Evolutionary conservation across 345 rosid species (phyloP).

Genomic region (Corymbia maculata): DNA sequence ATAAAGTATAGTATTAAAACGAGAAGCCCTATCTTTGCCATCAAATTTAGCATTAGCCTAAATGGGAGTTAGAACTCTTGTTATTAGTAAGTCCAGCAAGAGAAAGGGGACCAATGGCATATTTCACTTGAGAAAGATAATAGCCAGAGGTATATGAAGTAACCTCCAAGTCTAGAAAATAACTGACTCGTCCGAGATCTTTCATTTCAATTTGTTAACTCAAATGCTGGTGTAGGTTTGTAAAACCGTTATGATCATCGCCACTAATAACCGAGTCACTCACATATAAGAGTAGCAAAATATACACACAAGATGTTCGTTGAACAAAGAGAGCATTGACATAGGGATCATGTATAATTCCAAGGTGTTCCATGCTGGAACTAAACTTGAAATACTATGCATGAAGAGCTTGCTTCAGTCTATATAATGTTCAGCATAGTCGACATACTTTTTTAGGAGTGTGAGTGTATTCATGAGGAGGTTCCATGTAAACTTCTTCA

Average conservation of each 20-base stretch:
- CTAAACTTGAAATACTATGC: neutral
- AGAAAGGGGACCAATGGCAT: neutral
- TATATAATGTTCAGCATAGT: neutral
- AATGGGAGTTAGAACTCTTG: neutral
- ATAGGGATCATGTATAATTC: neutral
- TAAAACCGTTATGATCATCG: fast-evolving
- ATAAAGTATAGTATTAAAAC: too few species aligned
- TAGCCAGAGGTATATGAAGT: neutral
- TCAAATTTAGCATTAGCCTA: neutral
- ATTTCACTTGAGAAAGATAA: neutral
- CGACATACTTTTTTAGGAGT: neutral
- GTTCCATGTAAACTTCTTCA: neutral
- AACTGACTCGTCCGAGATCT: neutral
- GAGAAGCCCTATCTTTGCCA: neutral
- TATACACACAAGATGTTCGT: neutral
- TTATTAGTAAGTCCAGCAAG: neutral
- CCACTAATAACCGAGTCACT: neutral
- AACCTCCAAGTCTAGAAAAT: neutral
- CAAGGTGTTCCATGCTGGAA: neutral
- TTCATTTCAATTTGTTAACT: neutral
- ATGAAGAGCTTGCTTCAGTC: neutral
- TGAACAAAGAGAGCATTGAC: neutral
- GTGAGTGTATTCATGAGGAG: neutral
- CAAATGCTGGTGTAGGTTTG: neutral
- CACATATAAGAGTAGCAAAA: neutral